A percentile compares a stretch with the other conserved stretches of the same genome.
phyloP scores from a whole-genome alignment of 2,329 filamentous ascomycete species.

The Fusarium dlaminii region DNA sequence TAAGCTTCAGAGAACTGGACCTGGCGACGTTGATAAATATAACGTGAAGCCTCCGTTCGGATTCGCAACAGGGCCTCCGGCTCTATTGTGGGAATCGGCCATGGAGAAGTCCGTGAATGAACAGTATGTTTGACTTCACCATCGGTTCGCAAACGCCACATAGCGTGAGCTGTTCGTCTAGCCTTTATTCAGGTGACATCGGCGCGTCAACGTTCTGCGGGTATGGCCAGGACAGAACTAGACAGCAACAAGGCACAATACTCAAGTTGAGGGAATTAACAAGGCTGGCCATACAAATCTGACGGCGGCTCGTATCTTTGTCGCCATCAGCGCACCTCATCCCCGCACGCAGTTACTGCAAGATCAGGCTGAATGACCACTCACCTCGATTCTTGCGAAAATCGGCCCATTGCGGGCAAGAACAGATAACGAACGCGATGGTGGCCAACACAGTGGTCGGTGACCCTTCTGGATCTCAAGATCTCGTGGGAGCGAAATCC shows the following conservation, averaged over 20 bases:
- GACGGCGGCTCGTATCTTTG: slow-evolving; percentile 29
- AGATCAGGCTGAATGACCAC: slow-evolving; percentile 29
- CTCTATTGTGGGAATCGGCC: not conserved
- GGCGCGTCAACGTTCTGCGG: slow-evolving; percentile 24
- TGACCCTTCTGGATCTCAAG: not conserved
- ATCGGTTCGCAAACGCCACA: not conserved
- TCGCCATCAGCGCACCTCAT: slow-evolving; percentile 5
- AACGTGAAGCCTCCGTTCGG: slow-evolving; percentile 21
- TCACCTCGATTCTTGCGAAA: not conserved
- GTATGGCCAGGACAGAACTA: slow-evolving; percentile 21
- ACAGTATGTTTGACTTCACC: not conserved
- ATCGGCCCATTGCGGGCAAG: not conserved
- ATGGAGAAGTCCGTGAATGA: slow-evolving; percentile 11
- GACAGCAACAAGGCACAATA: slow-evolving; percentile 18
- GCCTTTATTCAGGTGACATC: slow-evolving; percentile 24
- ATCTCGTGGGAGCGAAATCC: slow-evolving; percentile 5
- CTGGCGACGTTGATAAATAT: slow-evolving; percentile 21
- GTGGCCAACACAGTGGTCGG: not conserved
- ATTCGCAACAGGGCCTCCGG: slow-evolving; percentile 7
- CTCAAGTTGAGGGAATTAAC: slow-evolving; percentile 31
- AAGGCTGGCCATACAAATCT: slow-evolving; percentile 30
- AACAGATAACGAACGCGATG: not conserved
- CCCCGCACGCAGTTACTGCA: slow-evolving; percentile 21
- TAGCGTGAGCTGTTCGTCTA: slow-evolving; percentile 8
- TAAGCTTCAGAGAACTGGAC: not conserved